Evolutionary conservation across 345 rosid species (phyloP), one percentile per base, ranked within the genome.

Genomic region (Eucalyptus polybractea): DNA sequence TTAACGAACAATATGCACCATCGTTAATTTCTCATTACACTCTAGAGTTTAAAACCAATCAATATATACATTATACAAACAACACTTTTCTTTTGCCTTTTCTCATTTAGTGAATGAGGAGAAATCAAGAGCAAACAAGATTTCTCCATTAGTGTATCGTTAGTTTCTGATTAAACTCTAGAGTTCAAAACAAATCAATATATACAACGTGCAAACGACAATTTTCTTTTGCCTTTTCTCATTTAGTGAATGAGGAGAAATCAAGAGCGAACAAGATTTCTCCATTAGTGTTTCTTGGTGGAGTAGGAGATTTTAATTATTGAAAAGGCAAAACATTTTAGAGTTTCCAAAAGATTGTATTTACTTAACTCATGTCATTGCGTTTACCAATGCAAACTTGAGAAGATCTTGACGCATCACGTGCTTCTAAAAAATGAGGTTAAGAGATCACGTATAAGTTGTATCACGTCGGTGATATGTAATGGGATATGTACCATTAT

Each of bases 61-160:
- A 31, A 69, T 69, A 69, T 16, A 16, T 69, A 17, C 42, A 31
- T 6, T 4, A 65, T 14, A 33, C 16, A 29, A 29, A 62, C 17
- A 62, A 29, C 16, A 29, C 13, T 62, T 29, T 62, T 29, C 67
- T 29, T 62, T 29, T 62, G 17, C 9, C 33, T 7, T 65, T 29
- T 65, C 33, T 65, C 17, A 65, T 29, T 62, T 13, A 25, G 92
- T 33, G 93, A 47, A 24, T 62, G 87, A 29, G 94, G 90, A 54
- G 92, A 91, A 90, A 93, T 93, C 76, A 89, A 88, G 62, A 90
- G 91, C 50, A 58, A 89, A 47, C 88, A 50, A 15, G 53, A 50
- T 50, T 50, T 50, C 19, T 50, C 53, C 53, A 50, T 15, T 50
- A 15, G 19, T 50, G 53, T 50, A 13, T 65, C 10, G 4, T n/a